Conservation (phyloP, 2,329 filamentous ascomycete genomes). For the Clonostachys chloroleuca region DNA sequence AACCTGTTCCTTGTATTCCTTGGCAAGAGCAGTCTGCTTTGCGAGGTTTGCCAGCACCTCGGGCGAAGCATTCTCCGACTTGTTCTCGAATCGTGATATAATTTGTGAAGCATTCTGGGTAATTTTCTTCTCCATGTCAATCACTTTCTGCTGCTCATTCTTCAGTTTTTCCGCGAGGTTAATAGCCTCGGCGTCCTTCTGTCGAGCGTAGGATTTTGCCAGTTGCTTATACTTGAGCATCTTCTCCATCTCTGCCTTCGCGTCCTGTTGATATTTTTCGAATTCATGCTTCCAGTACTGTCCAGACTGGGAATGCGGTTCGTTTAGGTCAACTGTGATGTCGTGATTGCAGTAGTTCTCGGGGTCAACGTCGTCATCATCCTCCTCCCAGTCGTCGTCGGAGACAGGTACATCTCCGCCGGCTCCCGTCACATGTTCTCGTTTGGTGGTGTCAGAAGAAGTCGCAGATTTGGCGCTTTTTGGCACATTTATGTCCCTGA, state of each 20-base stretch:
- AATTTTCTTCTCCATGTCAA: conserved; percentile 58
- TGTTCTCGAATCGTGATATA: conserved; percentile 17
- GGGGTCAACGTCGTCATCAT: conserved; percentile 40
- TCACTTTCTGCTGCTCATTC: conserved; percentile 63
- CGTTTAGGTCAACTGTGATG: conserved; percentile 65
- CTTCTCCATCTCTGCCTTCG: conserved; percentile 70
- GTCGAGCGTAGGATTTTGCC: conserved; percentile 73
- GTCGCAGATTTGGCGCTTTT: not conserved
- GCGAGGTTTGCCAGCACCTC: conserved; percentile 48
- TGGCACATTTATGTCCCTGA: conserved; percentile 38
- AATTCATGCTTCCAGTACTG: conserved; percentile 80
- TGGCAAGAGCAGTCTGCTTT: conserved; percentile 51
- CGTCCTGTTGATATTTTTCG: conserved; percentile 67
- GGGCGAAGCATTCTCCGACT: conserved; percentile 35
- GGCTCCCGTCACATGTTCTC: not conserved
- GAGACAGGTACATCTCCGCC: not conserved
- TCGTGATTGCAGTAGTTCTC: conserved; percentile 49
- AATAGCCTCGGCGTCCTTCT: conserved; percentile 69
- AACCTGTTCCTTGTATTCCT: conserved; percentile 55
- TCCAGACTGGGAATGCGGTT: conserved; percentile 71
- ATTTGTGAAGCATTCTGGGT: conserved; percentile 57
- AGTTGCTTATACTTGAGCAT: conserved; percentile 76
- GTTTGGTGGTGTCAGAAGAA: not conserved
- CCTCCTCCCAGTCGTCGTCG: conserved; percentile 42
- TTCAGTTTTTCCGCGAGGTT: conserved; percentile 61